Conservation (phyloP, 108 stramenopile species). For the Mediolabrus comicus region DNA sequence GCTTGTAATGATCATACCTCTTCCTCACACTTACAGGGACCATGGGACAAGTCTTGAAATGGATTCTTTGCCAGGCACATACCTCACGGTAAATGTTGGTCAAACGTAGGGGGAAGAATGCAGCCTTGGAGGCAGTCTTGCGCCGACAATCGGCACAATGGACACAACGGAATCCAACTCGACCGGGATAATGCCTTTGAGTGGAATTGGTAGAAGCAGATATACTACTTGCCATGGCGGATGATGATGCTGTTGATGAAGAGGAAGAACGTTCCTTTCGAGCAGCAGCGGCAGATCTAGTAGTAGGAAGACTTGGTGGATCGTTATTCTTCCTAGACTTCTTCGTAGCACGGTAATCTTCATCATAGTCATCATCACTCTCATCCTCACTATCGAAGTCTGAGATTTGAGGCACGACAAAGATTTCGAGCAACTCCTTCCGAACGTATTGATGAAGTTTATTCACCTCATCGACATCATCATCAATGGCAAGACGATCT, state of each 20-base stretch:
- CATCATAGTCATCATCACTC: conserved; percentile 15
- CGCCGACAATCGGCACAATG: conserved; percentile 39
- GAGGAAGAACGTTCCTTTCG: conserved; percentile 3
- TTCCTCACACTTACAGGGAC: conserved; percentile 35
- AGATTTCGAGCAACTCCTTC: conserved; percentile 45
- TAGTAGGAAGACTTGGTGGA: background rate
- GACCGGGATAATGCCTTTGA: conserved; percentile 41
- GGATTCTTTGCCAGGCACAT: conserved; percentile 58
- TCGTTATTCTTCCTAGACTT: background rate
- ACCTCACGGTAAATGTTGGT: conserved; percentile 49
- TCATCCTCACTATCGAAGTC: conserved; percentile 4
- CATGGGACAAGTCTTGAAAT: conserved; percentile 48
- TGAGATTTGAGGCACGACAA: conserved; percentile 35
- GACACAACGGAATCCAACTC: conserved; percentile 46
- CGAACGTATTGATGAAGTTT: conserved; percentile 47
- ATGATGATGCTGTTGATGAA: conserved; percentile 1
- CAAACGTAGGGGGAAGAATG: conserved; percentile 45
- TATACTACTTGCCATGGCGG: conserved; percentile 2
- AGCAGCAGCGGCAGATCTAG: background rate
- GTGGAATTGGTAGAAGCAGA: conserved; percentile 1
- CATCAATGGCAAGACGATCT: conserved; percentile 39
- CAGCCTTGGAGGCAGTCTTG: conserved; percentile 28
- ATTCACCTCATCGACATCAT: conserved; percentile 44
- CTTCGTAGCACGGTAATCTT: conserved; percentile 3
- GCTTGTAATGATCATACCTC: conserved; percentile 47